A percentile compares a stretch with the other conserved stretches of the same genome.
Conservation (phyloP, 768 basidiomycete species). For the Russula sp. region DNA sequence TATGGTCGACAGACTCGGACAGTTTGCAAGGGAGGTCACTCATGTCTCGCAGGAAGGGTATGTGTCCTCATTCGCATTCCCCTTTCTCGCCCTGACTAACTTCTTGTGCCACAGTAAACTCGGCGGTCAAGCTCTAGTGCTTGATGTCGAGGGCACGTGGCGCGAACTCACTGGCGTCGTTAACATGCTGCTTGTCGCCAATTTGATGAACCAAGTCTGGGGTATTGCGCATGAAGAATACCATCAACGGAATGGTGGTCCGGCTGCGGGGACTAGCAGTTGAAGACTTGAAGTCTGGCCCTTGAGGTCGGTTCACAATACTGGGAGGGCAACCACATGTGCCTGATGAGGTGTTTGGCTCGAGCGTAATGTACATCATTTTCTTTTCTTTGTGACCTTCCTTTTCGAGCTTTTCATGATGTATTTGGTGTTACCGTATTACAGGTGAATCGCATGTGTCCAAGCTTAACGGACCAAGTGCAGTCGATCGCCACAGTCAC, state of each 20-base stretch:
- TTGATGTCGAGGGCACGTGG: constrained; percentile 87
- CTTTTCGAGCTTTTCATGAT: background rate
- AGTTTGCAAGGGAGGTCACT: constrained; percentile 83
- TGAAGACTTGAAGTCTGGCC: constrained; percentile 75
- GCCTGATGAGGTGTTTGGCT: constrained; percentile 79
- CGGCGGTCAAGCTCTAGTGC: constrained; percentile 76
- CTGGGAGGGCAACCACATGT: constrained; percentile 82
- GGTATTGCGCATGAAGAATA: constrained; percentile 62
- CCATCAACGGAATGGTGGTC: constrained; percentile 44
- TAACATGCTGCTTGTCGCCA: constrained; percentile 62
- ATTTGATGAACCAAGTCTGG: constrained; percentile 53
- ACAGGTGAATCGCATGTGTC: constrained; percentile 72
- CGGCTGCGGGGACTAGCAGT: constrained; percentile 57
- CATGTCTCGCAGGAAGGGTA: constrained; percentile 69
- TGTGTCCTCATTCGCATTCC: background rate
- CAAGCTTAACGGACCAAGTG: constrained; percentile 70
- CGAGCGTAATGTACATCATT: constrained; percentile 53
- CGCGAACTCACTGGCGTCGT: constrained; percentile 72
- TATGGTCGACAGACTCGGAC: constrained; percentile 59
- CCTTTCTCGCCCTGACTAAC: constrained; percentile 3
- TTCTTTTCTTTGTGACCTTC: background rate
- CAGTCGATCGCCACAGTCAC: no score
- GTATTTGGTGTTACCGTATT: background rate
- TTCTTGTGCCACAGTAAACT: constrained; percentile 42
- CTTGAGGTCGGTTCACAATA: constrained; percentile 77